Evolutionary conservation across 805 yeast species (phyloP).

Genomic region (Spathaspora arborariae): DNA sequence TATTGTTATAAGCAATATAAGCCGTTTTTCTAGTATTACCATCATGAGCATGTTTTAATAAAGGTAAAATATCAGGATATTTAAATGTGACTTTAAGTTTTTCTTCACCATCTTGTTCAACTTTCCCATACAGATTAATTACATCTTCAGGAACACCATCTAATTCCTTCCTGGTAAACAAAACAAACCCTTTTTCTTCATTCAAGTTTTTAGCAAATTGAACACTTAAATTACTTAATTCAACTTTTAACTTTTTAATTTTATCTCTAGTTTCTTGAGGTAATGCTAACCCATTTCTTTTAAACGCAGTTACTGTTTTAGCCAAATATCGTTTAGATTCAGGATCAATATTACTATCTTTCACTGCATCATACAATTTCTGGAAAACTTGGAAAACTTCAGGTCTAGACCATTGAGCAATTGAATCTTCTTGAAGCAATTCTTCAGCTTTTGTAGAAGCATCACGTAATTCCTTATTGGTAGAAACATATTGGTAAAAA

Average conservation of each 20-base stretch:
- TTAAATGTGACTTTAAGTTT: slow-evolving; percentile 67
- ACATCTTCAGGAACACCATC: slow-evolving; percentile 71
- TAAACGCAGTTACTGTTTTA: slow-evolving; percentile 53
- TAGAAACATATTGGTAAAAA: slow-evolving; percentile 71
- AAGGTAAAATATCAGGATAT: slow-evolving; percentile 76
- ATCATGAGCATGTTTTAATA: slow-evolving; percentile 64
- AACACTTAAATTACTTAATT: slow-evolving; percentile 53
- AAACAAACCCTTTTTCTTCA: slow-evolving; percentile 60
- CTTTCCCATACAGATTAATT: slow-evolving; percentile 52
- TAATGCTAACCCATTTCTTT: slow-evolving; percentile 67
- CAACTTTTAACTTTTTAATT: slow-evolving; percentile 56
- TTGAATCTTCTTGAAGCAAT: slow-evolving; percentile 49
- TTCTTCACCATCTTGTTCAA: slow-evolving; percentile 38
- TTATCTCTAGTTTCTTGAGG: slow-evolving; percentile 51
- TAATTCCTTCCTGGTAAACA: slow-evolving; percentile 62
- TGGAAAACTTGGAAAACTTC: slow-evolving; percentile 53
- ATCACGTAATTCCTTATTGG: slow-evolving; percentile 61
- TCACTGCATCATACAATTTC: slow-evolving; percentile 40
- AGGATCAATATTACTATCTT: slow-evolving; percentile 35
- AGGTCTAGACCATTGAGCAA: slow-evolving; percentile 61
- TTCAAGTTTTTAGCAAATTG: slow-evolving; percentile 64
- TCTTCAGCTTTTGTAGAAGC: slow-evolving; percentile 66
- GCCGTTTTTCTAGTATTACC: slow-evolving; percentile 66
- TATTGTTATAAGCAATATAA: slow-evolving; percentile 63
- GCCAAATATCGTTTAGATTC: slow-evolving; percentile 58